phyloP scores from a whole-genome alignment of 2,329 filamentous ascomycete species.

The Colletotrichum musicola region DNA sequence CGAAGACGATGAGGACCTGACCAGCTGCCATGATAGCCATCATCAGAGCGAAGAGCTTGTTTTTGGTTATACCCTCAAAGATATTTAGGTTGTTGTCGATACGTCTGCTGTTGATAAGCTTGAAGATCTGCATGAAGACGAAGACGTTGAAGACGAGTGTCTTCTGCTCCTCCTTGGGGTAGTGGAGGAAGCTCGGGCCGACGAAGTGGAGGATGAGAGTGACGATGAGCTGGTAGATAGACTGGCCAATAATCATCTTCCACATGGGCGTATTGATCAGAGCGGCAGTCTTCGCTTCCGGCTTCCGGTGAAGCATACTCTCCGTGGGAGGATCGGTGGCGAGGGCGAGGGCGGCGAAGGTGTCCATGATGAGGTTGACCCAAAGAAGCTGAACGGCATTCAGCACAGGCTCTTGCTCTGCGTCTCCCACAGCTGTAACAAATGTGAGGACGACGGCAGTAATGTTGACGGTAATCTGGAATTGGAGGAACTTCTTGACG shows the following conservation, averaged over 20 bases:
- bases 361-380: slow-evolving; percentile 90
- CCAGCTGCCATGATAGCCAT: slow-evolving; percentile 78
- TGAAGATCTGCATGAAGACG: slow-evolving; percentile 89
- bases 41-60: slow-evolving; percentile 79
- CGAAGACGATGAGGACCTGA: slow-evolving; percentile 78
- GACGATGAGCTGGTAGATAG: slow-evolving; percentile 80
- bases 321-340: slow-evolving; percentile 80
- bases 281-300: slow-evolving; percentile 78
- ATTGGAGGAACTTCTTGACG: slow-evolving; percentile 74
- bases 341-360: slow-evolving; percentile 82
- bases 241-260: slow-evolving; percentile 91
- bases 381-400: slow-evolving; percentile 85
- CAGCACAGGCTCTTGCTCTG: slow-evolving; percentile 74
- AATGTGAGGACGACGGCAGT: slow-evolving; percentile 84
- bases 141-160: slow-evolving; percentile 87
- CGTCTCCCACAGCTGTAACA: slow-evolving; percentile 77
- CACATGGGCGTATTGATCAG: slow-evolving; percentile 84
- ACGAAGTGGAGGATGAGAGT: slow-evolving; percentile 79
- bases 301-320: slow-evolving; percentile 78
- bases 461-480: slow-evolving; percentile 81
- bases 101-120: slow-evolving; percentile 80
- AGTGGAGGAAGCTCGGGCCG: slow-evolving; percentile 64
- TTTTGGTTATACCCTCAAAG: slow-evolving; percentile 76
- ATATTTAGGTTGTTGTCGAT: slow-evolving; percentile 83
- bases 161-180: slow-evolving; percentile 55